These are phyloP conservation scores for Populus hybrid DNA, from an alignment of 441 rosid genomes.

Conservation along the genomic window DNA sequence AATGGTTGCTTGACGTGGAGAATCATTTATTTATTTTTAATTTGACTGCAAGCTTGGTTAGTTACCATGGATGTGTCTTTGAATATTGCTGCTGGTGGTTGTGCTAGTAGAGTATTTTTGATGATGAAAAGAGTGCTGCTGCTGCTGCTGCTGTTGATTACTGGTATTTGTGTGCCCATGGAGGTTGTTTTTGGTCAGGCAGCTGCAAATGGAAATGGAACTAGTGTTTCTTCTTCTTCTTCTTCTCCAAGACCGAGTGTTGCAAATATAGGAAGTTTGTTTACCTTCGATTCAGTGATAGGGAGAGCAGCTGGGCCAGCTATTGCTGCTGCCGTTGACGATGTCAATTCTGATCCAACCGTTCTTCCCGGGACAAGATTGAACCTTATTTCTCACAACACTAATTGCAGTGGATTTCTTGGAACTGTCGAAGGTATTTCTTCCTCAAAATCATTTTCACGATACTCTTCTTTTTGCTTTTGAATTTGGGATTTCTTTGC, in stretches of 20 bases:
- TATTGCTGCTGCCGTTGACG: conserved; percentile 64
- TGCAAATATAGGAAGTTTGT: conserved; percentile 65
- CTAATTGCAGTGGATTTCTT: conserved; percentile 83
- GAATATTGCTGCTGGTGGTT: conserved; percentile 19
- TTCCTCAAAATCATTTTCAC: not conserved
- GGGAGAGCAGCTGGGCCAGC: conserved; percentile 74
- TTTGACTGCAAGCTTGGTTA: conserved; percentile 17
- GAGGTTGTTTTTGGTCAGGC: conserved; percentile 33
- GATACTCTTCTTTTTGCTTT: not conserved
- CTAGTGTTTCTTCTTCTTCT: conserved; percentile 7
- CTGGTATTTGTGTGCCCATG: conserved; percentile 37
- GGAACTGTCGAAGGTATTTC: conserved; percentile 84
- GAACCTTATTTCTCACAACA: conserved; percentile 43
- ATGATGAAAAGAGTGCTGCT: conserved; percentile 20
- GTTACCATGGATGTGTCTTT: conserved; percentile 33
- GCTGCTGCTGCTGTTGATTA: conserved; percentile 28
- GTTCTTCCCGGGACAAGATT: conserved; percentile 54
- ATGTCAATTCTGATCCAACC: conserved; percentile 63
- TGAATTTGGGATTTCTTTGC: conserved; percentile 6
- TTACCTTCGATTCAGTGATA: conserved; percentile 69
- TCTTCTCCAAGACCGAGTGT: conserved; percentile 44
- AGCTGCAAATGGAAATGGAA: conserved; percentile 29
- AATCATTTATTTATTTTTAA: conserved; percentile 4
- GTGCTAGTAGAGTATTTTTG: not conserved
- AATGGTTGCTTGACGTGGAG: conserved; percentile 19